phyloP scores from a whole-genome alignment of 2,329 filamentous ascomycete species.

The Beauveria varroae region DNA sequence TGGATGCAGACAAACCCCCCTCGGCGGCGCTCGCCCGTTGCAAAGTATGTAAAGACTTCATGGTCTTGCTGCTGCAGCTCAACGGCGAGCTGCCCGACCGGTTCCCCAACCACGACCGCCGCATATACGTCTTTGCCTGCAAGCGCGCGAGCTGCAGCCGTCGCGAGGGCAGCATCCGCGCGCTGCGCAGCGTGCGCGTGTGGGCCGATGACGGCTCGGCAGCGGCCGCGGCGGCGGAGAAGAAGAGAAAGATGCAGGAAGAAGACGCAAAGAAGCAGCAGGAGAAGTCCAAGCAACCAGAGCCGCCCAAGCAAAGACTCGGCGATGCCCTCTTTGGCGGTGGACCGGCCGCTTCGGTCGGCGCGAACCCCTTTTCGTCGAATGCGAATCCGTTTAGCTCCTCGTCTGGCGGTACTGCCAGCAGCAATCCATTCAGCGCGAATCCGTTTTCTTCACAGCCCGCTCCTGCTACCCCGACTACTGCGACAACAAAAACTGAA shows the following conservation, averaged over 20 bases:
- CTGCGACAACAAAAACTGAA: constrained; percentile 15
- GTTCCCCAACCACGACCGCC: constrained; percentile 80
- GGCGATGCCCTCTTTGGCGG: constrained; percentile 66
- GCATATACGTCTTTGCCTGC: constrained; percentile 83
- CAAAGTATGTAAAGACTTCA: constrained; percentile 75
- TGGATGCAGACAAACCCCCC: constrained; percentile 62
- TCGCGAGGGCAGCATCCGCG: constrained; percentile 74
- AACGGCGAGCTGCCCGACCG: constrained; percentile 82
- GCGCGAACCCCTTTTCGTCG: constrained; percentile 54
- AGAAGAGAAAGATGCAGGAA: constrained; percentile 25
- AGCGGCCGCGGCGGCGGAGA: constrained; percentile 21
- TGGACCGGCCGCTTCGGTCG: constrained; percentile 33
- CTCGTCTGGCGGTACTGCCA: constrained; percentile 13
- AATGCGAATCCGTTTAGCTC: constrained; percentile 41
- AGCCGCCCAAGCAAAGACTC: constrained; percentile 36
- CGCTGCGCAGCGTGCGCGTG: constrained; percentile 59
- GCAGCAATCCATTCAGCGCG: constrained; percentile 23
- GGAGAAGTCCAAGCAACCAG: constrained; percentile 24
- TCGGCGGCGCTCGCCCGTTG: constrained; percentile 75
- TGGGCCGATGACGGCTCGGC: constrained; percentile 31
- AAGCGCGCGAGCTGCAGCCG: constrained; percentile 69
- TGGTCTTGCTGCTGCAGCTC: constrained; percentile 81
- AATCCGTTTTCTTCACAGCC: constrained; percentile 21
- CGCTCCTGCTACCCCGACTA: constrained; percentile 17
- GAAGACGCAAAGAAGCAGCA: constrained; percentile 20